Conservation (phyloP, 1,284 basidiomycete species). For the Ustilago loliicola region DNA sequence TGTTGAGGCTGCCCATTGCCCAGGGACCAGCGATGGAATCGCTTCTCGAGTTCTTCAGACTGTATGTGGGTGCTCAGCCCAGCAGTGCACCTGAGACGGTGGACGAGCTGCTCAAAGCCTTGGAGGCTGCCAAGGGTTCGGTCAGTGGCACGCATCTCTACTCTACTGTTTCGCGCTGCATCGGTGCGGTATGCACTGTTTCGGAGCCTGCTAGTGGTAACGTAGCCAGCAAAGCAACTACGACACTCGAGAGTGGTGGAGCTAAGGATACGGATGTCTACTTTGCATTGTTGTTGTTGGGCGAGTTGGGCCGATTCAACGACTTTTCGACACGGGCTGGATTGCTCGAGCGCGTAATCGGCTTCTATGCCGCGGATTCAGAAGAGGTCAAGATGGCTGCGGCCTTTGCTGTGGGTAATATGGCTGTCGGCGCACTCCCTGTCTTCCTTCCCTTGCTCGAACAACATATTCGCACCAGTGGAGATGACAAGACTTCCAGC, state of each 20-base stretch:
- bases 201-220: conserved; percentile 29
- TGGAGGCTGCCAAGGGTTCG: conserved; percentile 35
- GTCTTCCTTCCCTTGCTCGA: conserved; percentile 88
- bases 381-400: conserved; percentile 64
- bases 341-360: conserved; percentile 51
- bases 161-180: conserved; percentile 58
- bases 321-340: conserved; percentile 47
- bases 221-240: conserved; percentile 38
- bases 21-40: conserved; percentile 83
- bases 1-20: conserved; percentile 82
- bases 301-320: conserved; percentile 59
- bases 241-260: conserved; percentile 25
- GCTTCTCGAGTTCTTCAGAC: conserved; percentile 82
- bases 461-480: conserved; percentile 77
- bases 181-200: conserved; percentile 57
- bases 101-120: conserved; percentile 39
- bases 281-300: conserved; percentile 59
- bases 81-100: conserved; percentile 30
- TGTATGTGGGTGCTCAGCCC: conserved; percentile 83
- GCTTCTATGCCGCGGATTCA: conserved; percentile 42
- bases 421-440: conserved; percentile 89
- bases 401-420: conserved; percentile 78
- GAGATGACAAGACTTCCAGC: conserved; percentile 70
- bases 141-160: conserved; percentile 47
- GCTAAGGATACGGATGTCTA: conserved; percentile 54